phyloP scores from a whole-genome alignment of 2,329 filamentous ascomycete genomes.

The Pseudopyricularia cyperi region DNA sequence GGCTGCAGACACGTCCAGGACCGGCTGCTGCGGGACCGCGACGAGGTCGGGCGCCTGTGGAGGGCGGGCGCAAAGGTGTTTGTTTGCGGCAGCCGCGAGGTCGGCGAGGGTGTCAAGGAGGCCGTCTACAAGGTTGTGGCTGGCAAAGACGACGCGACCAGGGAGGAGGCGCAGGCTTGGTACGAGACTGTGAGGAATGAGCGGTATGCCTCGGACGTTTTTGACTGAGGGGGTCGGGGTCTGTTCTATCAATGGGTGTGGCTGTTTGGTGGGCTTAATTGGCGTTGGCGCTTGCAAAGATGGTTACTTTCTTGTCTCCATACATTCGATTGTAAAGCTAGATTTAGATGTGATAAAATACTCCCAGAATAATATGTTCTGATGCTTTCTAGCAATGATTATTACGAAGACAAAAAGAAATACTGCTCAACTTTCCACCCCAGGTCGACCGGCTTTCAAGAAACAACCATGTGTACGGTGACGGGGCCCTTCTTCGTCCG shows the following conservation, averaged over 20 bases:
- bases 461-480: conserved; percentile 1
- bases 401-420: too few species aligned
- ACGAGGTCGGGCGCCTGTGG: conserved; percentile 20
- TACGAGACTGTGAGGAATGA: conserved; percentile 38
- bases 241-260: too few species aligned
- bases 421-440: too few species aligned
- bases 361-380: too few species aligned
- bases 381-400: too few species aligned
- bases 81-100: conserved; percentile 42
- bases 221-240: conserved; percentile 21
- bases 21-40: conserved; percentile 30
- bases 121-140: conserved; percentile 19
- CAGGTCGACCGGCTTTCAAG: background rate
- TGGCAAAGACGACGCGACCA: conserved; percentile 17
- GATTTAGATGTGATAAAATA: background rate
- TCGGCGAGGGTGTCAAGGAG: conserved; percentile 27
- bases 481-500: conserved; percentile 3
- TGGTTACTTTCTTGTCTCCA: background rate
- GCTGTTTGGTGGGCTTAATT: background rate
- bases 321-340: too few species aligned
- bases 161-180: conserved; percentile 29
- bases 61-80: conserved; percentile 34
- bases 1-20: conserved; percentile 26
- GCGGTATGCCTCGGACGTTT: conserved; percentile 48
- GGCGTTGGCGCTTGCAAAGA: background rate